A percentile compares a stretch with the other conserved stretches of the same genome.
These are phyloP conservation scores for Arthrinium puccinioides DNA, from an alignment of 2,329 filamentous ascomycete species.

Conservation along the genomic window DNA sequence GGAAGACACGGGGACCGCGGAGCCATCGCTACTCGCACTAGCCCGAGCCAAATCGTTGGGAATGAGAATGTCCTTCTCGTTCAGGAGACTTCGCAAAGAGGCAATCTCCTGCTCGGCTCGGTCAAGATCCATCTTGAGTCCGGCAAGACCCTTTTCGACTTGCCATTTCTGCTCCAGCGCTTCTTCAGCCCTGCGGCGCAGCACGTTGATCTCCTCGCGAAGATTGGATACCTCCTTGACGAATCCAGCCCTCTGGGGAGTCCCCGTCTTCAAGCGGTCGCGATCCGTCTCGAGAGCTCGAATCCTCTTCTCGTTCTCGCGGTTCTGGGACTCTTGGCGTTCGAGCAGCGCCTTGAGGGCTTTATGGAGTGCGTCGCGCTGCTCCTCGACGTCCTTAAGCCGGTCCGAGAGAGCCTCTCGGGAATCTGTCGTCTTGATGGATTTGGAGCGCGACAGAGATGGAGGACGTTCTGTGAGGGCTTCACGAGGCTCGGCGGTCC, in stretches of 20 bases:
- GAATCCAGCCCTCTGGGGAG: constrained; percentile 70
- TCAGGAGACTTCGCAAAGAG: constrained; percentile 69
- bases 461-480: too few species aligned
- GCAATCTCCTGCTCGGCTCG: constrained; percentile 88
- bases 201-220: constrained; percentile 74
- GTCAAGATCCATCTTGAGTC: constrained; percentile 93
- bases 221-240: constrained; percentile 75
- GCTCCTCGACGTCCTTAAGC: constrained; percentile 86
- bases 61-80: constrained; percentile 75
- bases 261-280: constrained; percentile 60
- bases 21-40: constrained; percentile 30
- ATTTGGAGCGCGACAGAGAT: constrained; percentile 48
- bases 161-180: constrained; percentile 94
- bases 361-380: constrained; percentile 84
- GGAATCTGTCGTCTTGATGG: constrained; percentile 49
- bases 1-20: constrained; percentile 51
- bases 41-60: constrained; percentile 50
- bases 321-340: constrained; percentile 77
- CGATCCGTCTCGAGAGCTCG: constrained; percentile 70
- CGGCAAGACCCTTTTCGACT: constrained; percentile 81
- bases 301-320: constrained; percentile 77
- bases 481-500: constrained; percentile 1
- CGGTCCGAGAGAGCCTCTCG: constrained; percentile 68
- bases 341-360: constrained; percentile 80
- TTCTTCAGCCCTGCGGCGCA: constrained; percentile 84